Evolutionary conservation across 345 rosid species (phyloP).

Genomic region (Balakata baccata): DNA sequence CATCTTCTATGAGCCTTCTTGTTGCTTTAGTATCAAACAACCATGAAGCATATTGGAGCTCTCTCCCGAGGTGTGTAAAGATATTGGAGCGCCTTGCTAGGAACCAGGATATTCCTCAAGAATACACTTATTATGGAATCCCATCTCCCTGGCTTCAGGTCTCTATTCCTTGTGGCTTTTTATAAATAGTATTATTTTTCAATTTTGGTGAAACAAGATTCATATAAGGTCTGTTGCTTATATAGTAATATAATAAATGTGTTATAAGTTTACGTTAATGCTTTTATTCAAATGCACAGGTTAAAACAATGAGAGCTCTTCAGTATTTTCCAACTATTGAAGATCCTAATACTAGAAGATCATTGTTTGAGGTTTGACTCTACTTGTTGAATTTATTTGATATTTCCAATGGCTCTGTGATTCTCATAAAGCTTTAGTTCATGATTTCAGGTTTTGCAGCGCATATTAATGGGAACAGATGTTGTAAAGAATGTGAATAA

Average conservation of each 20-base stretch:
- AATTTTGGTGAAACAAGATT: not conserved
- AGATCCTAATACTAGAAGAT: constrained; percentile 89
- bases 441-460: constrained; percentile 80
- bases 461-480: constrained; percentile 98
- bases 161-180: not conserved
- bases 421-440: constrained; percentile 33
- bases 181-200: not conserved
- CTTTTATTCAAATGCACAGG: constrained; percentile 47
- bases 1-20: constrained; percentile 93
- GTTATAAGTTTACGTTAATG: constrained; percentile 19
- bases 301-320: constrained; percentile 97
- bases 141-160: constrained; percentile 99
- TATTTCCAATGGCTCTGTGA: constrained; percentile 3
- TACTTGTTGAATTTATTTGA: constrained; percentile 12
- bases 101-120: constrained; percentile 98
- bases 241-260: not conserved
- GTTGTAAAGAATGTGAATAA: constrained; percentile 98
- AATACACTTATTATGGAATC: constrained; percentile 97
- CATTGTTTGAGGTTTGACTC: constrained; percentile 79
- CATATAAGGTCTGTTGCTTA: not conserved
- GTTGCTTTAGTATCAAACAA: constrained; percentile 93
- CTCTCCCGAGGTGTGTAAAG: constrained; percentile 96
- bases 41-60: constrained; percentile 87
- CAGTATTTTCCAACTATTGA: constrained; percentile 96
- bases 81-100: constrained; percentile 90